Evolutionary conservation across 1,284 basidiomycete genomes (phyloP).

Genomic region (Inonotus obliquus): DNA sequence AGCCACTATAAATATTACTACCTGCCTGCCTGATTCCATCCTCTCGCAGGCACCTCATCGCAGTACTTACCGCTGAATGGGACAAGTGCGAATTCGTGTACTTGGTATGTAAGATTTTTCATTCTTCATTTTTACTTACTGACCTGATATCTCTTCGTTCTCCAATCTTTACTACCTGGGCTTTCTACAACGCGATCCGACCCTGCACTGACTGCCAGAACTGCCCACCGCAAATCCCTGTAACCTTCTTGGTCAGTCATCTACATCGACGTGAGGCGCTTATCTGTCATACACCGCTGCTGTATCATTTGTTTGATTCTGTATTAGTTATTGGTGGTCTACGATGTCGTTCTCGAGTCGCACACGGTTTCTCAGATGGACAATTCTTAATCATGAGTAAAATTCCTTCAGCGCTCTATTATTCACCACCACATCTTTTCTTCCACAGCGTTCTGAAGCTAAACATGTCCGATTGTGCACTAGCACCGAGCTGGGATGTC

Average conservation of each 20-base stretch:
- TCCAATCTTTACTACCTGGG: conserved; percentile 10
- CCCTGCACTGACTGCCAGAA: conserved; percentile 15
- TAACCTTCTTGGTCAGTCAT: neutral
- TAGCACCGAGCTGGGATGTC: conserved; percentile 9
- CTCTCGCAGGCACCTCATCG: neutral
- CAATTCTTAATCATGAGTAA: conserved; percentile 15
- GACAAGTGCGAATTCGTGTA: conserved; percentile 3
- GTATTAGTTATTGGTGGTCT: neutral
- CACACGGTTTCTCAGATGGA: conserved; percentile 10
- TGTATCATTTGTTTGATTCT: neutral
- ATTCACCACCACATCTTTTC: neutral
- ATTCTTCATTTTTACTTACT: neutral
- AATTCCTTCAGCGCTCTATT: neutral
- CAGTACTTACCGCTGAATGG: conserved; percentile 7
- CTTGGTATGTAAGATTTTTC: conserved; percentile 8
- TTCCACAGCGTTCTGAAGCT: neutral
- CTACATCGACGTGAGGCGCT: neutral
- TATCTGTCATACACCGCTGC: neutral
- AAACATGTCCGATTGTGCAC: neutral
- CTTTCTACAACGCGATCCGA: conserved; percentile 11
- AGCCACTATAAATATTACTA: too few relatives aligned
- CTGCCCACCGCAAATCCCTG: neutral
- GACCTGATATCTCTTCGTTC: neutral
- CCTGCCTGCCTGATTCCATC: too few relatives aligned
- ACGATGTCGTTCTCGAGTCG: neutral